These are phyloP conservation scores for Kazachstania kunashirensis DNA, from an alignment of 805 yeast genomes.

Conservation along the genomic window DNA sequence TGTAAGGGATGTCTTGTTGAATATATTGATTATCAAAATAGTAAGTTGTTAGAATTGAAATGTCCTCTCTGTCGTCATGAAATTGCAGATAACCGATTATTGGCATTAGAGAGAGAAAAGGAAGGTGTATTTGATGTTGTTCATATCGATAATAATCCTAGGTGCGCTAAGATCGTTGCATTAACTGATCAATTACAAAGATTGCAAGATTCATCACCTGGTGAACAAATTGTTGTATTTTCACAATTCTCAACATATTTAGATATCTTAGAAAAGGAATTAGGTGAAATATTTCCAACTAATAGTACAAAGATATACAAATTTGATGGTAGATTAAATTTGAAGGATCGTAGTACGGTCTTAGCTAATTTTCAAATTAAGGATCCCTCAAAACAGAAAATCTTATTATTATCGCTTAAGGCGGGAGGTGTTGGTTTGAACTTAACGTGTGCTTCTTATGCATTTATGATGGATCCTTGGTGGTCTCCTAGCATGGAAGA, in stretches of 20 bases:
- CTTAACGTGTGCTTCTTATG: slow-evolving; percentile 73
- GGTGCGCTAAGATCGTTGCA: slow-evolving; percentile 68
- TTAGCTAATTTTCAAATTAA: slow-evolving; percentile 42
- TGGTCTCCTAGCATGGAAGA: slow-evolving; percentile 91
- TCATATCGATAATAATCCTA: slow-evolving; percentile 27
- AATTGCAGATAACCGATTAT: slow-evolving; percentile 41
- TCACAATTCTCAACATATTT: slow-evolving; percentile 82
- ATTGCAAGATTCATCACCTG: slow-evolving; percentile 45
- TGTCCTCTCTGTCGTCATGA: slow-evolving; percentile 72
- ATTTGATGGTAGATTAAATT: slow-evolving; percentile 72
- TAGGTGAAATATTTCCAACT: slow-evolving; percentile 38
- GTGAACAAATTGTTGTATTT: slow-evolving; percentile 74
- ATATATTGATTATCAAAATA: slow-evolving; percentile 59
- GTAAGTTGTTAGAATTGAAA: slow-evolving; percentile 35
- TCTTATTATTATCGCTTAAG: slow-evolving; percentile 65
- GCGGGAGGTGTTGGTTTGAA: slow-evolving; percentile 95
- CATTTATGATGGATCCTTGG: slow-evolving; percentile 93
- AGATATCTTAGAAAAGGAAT: slow-evolving; percentile 60
- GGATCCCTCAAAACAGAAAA: slow-evolving; percentile 30
- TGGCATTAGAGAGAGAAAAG: slow-evolving; percentile 26
- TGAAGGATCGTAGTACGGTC: slow-evolving; percentile 54
- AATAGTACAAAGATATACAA: slow-evolving; percentile 37
- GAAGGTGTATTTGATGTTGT: slow-evolving; percentile 10
- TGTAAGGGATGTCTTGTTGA: slow-evolving; percentile 66
- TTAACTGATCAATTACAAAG: slow-evolving; percentile 48